A percentile compares a stretch with the other conserved stretches of the same genome.
These are phyloP conservation scores for Aspergillus baeticus DNA, from an alignment of 495 filamentous ascomycete genomes.

Conservation along the genomic window DNA sequence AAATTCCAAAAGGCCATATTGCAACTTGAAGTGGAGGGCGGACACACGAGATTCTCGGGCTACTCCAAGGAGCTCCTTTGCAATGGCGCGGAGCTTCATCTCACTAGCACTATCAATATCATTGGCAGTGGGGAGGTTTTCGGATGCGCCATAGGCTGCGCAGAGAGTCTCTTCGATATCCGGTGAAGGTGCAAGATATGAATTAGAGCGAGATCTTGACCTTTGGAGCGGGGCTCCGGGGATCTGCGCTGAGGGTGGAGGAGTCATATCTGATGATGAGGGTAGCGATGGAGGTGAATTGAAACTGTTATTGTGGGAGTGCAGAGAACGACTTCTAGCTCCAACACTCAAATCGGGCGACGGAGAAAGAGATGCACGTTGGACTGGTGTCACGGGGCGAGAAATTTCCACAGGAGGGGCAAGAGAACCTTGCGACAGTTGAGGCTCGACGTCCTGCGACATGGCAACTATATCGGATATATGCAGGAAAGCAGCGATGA, in stretches of 20 bases:
- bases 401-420: conserved; percentile 41
- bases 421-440: conserved; percentile 36
- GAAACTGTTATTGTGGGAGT: conserved; percentile 34
- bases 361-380: conserved; percentile 39
- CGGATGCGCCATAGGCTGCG: conserved; percentile 46
- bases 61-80: conserved; percentile 49
- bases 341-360: conserved; percentile 39
- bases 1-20: conserved; percentile 82
- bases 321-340: conserved; percentile 27
- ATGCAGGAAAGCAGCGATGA: conserved; percentile 1
- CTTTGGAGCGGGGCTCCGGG: conserved; percentile 40
- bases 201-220: conserved; percentile 42
- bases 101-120: conserved; percentile 62
- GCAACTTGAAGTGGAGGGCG: conserved; percentile 87
- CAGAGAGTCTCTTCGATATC: conserved; percentile 56
- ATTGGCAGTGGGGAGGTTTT: conserved; percentile 57
- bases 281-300: conserved; percentile 40
- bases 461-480: conserved; percentile 24
- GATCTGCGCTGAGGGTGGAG: conserved; percentile 72
- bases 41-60: conserved; percentile 71
- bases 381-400: conserved; percentile 35
- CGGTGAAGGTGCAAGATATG: conserved; percentile 54
- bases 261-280: conserved; percentile 59
- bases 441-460: conserved; percentile 34
- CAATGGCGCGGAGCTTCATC: conserved; percentile 60